Evolutionary conservation across 2,329 filamentous ascomycete genomes (phyloP).

Genomic region (Xylariaceae sp.): DNA sequence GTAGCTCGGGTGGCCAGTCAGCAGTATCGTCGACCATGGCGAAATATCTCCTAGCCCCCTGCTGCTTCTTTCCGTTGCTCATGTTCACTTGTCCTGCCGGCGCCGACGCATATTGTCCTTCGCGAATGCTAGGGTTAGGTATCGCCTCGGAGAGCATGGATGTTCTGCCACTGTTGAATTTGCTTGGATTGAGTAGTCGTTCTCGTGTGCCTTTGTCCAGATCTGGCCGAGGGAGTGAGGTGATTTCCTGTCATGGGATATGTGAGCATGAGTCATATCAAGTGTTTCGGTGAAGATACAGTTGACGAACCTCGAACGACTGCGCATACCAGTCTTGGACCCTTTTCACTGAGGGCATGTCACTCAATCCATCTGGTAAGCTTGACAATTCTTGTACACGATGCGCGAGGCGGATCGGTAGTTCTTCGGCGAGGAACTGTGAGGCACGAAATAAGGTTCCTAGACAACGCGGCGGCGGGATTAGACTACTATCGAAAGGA

Average conservation of each 20-base stretch:
- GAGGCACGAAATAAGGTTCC: slow-evolving; percentile 89
- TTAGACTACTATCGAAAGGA: too few relatives aligned
- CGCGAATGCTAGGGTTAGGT: slow-evolving; percentile 81
- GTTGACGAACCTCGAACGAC: slow-evolving; percentile 79
- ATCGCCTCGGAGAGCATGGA: slow-evolving; percentile 77
- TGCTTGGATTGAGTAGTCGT: slow-evolving; percentile 68
- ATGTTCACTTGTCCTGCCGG: slow-evolving; percentile 43
- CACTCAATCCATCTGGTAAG: slow-evolving; percentile 90
- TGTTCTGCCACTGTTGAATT: slow-evolving; percentile 46
- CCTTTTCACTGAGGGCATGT: slow-evolving; percentile 94
- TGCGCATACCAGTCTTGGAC: slow-evolving; percentile 99
- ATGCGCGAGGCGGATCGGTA: slow-evolving; percentile 93
- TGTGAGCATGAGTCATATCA: slow-evolving; percentile 33
- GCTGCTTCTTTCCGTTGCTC: slow-evolving; percentile 46
- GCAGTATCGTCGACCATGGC: slow-evolving; percentile 82
- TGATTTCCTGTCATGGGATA: slow-evolving; percentile 70
- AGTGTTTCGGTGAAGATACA: slow-evolving; percentile 9
- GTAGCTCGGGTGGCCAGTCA: slow-evolving; percentile 90
- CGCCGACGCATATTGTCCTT: slow-evolving; percentile 72
- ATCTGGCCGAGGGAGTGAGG: slow-evolving; percentile 72
- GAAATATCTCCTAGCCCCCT: slow-evolving; percentile 72
- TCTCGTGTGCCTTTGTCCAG: slow-evolving; percentile 73
- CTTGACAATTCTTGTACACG: slow-evolving; percentile 91
- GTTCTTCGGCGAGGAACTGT: slow-evolving; percentile 96
- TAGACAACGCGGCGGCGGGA: too few relatives aligned